Evolutionary conservation across 257 asterid genomes (phyloP).

Genomic region (Nicotiana noctiflora): DNA sequence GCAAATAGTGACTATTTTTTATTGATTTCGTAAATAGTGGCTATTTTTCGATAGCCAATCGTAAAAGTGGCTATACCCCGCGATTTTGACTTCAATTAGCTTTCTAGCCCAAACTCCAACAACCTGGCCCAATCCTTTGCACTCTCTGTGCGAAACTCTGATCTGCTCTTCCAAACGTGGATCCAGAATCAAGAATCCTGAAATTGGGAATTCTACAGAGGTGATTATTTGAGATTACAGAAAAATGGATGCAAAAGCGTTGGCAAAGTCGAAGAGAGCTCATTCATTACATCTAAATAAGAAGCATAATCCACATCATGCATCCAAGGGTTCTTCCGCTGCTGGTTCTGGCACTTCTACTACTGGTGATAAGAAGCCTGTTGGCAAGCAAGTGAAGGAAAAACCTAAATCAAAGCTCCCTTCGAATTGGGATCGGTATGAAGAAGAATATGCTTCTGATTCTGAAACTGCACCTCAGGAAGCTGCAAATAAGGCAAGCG

Average conservation of each 20-base stretch:
- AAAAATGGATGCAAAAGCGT: conserved; percentile 67
- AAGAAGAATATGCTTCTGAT: conserved; percentile 35
- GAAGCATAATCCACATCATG: conserved; percentile 52
- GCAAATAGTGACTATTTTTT: too few species aligned
- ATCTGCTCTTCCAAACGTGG: neutral
- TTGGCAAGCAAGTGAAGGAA: conserved; percentile 38
- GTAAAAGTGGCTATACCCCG: too few species aligned
- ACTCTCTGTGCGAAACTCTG: neutral
- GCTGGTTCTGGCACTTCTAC: conserved; percentile 22
- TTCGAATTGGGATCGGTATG: conserved; percentile 81
- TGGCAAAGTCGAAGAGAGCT: conserved; percentile 96
- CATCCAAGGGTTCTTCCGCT: conserved; percentile 36
- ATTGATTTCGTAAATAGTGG: too few species aligned
- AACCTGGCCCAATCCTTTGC: neutral
- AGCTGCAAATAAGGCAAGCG: conserved; percentile 35
- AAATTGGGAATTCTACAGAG: neutral
- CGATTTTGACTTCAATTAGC: neutral
- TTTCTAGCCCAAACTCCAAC: neutral
- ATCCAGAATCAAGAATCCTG: neutral
- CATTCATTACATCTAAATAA: conserved; percentile 67
- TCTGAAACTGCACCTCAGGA: conserved; percentile 29
- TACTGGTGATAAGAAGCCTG: conserved; percentile 31
- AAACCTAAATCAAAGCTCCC: conserved; percentile 44
- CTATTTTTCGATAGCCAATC: too few species aligned
- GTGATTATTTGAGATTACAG: neutral